These are phyloP conservation scores for Westerdykella aurantiaca DNA, from an alignment of 2,329 filamentous ascomycete genomes.

Conservation along the genomic window DNA sequence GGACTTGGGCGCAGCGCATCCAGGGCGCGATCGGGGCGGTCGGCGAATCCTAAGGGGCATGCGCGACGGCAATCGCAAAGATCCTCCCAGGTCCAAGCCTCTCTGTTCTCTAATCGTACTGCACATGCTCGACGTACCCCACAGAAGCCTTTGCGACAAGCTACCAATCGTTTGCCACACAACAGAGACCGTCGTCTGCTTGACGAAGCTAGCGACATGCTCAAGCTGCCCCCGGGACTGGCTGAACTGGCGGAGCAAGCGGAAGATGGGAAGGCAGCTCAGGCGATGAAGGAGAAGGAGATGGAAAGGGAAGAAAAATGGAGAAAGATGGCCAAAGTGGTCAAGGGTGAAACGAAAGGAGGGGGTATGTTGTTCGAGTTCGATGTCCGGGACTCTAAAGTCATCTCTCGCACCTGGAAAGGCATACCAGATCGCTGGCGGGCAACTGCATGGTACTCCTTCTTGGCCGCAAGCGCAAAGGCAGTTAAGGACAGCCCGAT, in stretches of 20 bases:
- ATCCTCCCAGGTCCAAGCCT: slow-evolving; percentile 40
- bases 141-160: slow-evolving; percentile 45
- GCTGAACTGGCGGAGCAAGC: slow-evolving; percentile 42
- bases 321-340: slow-evolving; percentile 57
- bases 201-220: slow-evolving; percentile 60
- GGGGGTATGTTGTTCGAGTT: slow-evolving; percentile 69
- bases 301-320: slow-evolving; percentile 60
- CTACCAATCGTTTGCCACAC: slow-evolving; percentile 49
- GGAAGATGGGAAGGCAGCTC: slow-evolving; percentile 45
- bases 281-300: slow-evolving; percentile 52
- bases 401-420: slow-evolving; percentile 93
- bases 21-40: slow-evolving; percentile 41
- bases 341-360: slow-evolving; percentile 44
- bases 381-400: slow-evolving; percentile 68
- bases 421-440: slow-evolving; percentile 97
- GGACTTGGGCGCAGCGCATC: slow-evolving; percentile 46
- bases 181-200: slow-evolving; percentile 50
- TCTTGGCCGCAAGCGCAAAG: slow-evolving; percentile 71
- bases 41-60: slow-evolving; percentile 34
- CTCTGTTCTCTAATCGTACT: slow-evolving; percentile 32
- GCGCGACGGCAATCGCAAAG: slow-evolving; percentile 38
- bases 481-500: slow-evolving; percentile 55
- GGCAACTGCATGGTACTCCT: slow-evolving; percentile 88
- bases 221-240: slow-evolving; percentile 53
- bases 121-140: slow-evolving; percentile 39